Conservation (phyloP, 495 filamentous ascomycete species). For the Aspergillus bridgeri region DNA sequence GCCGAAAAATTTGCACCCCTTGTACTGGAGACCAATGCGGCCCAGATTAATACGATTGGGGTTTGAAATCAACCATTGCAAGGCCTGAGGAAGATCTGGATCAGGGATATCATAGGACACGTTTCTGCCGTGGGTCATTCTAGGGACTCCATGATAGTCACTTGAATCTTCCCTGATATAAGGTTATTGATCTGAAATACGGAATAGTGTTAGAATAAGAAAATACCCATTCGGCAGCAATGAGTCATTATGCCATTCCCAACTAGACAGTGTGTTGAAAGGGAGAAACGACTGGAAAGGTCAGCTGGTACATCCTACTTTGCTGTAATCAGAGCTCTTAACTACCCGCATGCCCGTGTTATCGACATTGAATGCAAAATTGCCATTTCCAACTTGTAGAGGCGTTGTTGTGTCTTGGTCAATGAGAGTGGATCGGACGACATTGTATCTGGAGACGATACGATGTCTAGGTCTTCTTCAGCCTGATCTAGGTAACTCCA, state of each 20-base stretch:
- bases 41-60: slow-evolving; percentile 19
- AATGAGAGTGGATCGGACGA: slow-evolving; percentile 13
- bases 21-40: slow-evolving; percentile 12
- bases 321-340: background rate
- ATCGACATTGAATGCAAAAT: slow-evolving; percentile 18
- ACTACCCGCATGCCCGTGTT: slow-evolving; percentile 18
- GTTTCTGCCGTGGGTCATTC: slow-evolving; percentile 14
- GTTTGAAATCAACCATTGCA: slow-evolving; percentile 17
- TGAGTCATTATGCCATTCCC: slow-evolving; percentile 20
- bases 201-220: background rate
- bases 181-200: background rate
- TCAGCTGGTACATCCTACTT: background rate
- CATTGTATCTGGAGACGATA: slow-evolving; percentile 15
- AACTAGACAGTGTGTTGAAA: slow-evolving; percentile 18
- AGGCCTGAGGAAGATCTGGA: slow-evolving; percentile 9
- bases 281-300: slow-evolving; percentile 12
- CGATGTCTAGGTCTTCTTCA: slow-evolving; percentile 1
- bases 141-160: slow-evolving; percentile 13
- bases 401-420: slow-evolving; percentile 16
- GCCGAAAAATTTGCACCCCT: slow-evolving; percentile 3
- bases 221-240: slow-evolving; percentile 12
- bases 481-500: background rate
- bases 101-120: slow-evolving; percentile 20
- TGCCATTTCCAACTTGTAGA: slow-evolving; percentile 18
- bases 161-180: slow-evolving; percentile 3